phyloP scores from a whole-genome alignment of 805 yeast genomes.

The Metschnikowia gruessii region DNA sequence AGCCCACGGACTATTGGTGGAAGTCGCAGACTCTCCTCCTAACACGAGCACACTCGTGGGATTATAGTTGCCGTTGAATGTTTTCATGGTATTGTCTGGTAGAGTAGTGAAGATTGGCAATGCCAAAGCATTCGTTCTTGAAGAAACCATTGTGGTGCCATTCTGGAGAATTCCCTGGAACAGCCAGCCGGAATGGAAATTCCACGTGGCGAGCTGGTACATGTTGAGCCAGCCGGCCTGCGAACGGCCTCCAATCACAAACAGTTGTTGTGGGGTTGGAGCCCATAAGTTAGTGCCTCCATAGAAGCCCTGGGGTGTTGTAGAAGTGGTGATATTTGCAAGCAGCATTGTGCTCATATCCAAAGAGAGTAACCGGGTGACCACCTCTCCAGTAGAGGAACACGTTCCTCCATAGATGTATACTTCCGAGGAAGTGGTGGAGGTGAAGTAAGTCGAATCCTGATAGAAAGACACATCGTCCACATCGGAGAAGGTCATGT shows the following conservation, averaged over 20 bases:
- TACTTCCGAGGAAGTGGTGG: slow-evolving; percentile 34
- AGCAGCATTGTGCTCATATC: slow-evolving; percentile 34
- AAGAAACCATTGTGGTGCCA: slow-evolving; percentile 36
- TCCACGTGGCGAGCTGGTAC: slow-evolving; percentile 74
- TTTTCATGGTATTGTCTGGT: slow-evolving; percentile 21
- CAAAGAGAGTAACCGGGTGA: slow-evolving; percentile 45
- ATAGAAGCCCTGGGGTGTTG: slow-evolving; percentile 55
- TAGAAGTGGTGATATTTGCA: slow-evolving; percentile 43
- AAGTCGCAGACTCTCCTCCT: slow-evolving; percentile 54
- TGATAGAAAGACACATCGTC: slow-evolving; percentile 31
- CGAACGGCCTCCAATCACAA: slow-evolving; percentile 67
- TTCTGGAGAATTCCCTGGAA: slow-evolving; percentile 35
- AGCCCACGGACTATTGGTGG: slow-evolving; percentile 42
- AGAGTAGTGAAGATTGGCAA: slow-evolving; percentile 50
- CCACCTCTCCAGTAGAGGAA: slow-evolving; percentile 22
- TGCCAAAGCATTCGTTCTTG: slow-evolving; percentile 51
- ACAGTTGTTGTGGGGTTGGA: slow-evolving; percentile 44
- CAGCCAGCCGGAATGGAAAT: slow-evolving; percentile 64
- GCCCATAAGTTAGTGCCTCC: slow-evolving; percentile 48
- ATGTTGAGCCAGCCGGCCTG: slow-evolving; percentile 65
- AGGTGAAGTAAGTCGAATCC: slow-evolving; percentile 43
- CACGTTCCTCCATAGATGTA: slow-evolving; percentile 57
- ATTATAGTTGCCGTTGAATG: slow-evolving; percentile 32
- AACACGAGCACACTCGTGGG: slow-evolving; percentile 48
- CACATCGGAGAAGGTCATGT: slow-evolving; percentile 23